Conservation (phyloP, 495 filamentous ascomycete genomes). For the Clohesyomyces aquaticus region DNA sequence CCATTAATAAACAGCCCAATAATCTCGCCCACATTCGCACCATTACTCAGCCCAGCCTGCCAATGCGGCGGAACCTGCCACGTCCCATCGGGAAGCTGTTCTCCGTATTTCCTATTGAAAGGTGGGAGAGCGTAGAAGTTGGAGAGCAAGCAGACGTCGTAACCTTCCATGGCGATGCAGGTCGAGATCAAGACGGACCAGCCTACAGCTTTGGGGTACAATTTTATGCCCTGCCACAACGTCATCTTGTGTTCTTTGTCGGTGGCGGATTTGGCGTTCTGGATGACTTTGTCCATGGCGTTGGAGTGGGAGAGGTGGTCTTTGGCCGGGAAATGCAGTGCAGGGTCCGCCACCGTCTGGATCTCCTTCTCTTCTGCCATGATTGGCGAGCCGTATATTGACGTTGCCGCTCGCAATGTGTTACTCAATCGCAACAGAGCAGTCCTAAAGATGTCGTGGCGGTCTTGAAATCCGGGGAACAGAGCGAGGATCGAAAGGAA, state of each 20-base stretch:
- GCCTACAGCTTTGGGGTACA: conserved; percentile 46
- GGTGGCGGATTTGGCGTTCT: conserved; percentile 32
- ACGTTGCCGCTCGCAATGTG: no score
- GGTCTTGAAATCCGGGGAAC: conserved; percentile 12
- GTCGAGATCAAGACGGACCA: conserved; percentile 49
- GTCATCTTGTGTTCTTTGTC: conserved; percentile 41
- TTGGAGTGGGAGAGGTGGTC: conserved; percentile 1
- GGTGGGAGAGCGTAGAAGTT: conserved; percentile 47
- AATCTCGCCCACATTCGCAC: conserved; percentile 44
- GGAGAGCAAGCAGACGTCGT: conserved; percentile 47
- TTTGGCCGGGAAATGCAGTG: neutral
- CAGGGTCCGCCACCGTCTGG: neutral
- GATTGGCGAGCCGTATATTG: neutral
- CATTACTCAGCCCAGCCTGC: conserved; percentile 44
- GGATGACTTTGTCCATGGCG: conserved; percentile 21
- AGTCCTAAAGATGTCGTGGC: neutral
- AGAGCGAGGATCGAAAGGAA: neutral
- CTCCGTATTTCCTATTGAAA: conserved; percentile 45
- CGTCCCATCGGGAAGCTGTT: conserved; percentile 36
- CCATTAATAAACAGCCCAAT: conserved; percentile 47
- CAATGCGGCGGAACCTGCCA: conserved; percentile 41
- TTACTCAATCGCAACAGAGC: neutral
- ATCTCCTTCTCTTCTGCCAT: conserved; percentile 33
- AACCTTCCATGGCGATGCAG: conserved; percentile 53
- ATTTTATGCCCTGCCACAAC: conserved; percentile 38